phyloP scores from a whole-genome alignment of 768 basidiomycete genomes.

The Pleurotus sapidus region DNA sequence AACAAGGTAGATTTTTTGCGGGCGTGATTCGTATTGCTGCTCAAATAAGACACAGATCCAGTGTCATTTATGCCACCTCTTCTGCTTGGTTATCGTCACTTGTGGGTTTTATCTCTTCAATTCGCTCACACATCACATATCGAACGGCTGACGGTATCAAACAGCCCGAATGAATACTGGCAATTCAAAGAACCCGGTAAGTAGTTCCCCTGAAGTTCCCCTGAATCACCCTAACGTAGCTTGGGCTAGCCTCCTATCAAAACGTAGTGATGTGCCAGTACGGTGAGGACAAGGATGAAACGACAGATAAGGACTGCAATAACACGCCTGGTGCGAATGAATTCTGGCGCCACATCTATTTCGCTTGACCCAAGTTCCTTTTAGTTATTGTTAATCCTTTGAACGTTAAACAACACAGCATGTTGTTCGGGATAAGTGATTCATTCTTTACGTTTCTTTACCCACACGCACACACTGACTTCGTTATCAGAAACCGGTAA shows the following conservation, averaged over 20 bases:
- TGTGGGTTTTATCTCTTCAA: neutral
- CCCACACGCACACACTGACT: too few species aligned
- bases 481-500: too few species aligned
- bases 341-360: neutral
- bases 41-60: neutral
- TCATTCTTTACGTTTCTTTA: neutral
- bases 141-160: too few species aligned
- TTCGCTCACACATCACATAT: neutral
- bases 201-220: neutral
- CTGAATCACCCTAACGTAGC: neutral
- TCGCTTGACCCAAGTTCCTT: neutral
- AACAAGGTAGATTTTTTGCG: neutral
- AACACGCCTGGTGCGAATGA: neutral
- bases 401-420: constrained; percentile 1
- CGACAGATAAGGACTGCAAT: neutral
- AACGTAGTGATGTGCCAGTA: neutral
- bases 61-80: constrained; percentile 3
- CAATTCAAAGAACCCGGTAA: neutral
- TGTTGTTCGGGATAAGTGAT: constrained; percentile 1
- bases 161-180: neutral
- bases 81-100: constrained; percentile 2
- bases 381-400: neutral
- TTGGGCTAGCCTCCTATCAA: neutral
- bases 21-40: neutral
- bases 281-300: neutral